phyloP scores from a whole-genome alignment of 768 basidiomycete genomes.

The Lyophyllum semitale region DNA sequence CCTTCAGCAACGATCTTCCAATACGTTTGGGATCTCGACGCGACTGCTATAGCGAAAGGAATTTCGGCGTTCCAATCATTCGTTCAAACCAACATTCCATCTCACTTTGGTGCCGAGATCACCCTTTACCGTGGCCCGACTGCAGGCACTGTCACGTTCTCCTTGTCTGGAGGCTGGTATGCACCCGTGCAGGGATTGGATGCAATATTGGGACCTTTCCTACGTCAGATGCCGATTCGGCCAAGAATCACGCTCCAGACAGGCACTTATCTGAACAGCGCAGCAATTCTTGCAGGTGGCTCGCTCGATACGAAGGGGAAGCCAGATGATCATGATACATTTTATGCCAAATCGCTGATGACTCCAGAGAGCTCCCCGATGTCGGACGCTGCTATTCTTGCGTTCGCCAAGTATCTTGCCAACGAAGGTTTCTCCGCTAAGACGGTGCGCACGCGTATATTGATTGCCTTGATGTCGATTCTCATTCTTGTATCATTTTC shows the following conservation, averaged over 20 bases:
- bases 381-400: constrained; percentile 28
- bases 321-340: constrained; percentile 28
- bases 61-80: constrained; percentile 38
- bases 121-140: constrained; percentile 28
- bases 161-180: constrained; percentile 31
- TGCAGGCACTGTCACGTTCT: constrained; percentile 29
- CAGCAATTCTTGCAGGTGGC: constrained; percentile 12
- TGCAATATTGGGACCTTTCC: constrained; percentile 13
- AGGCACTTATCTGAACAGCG: constrained; percentile 22
- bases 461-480: background rate
- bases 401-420: constrained; percentile 37
- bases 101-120: constrained; percentile 35
- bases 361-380: constrained; percentile 30
- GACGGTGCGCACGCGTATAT: constrained; percentile 26
- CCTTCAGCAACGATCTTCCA: constrained; percentile 20
- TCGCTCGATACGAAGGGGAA: constrained; percentile 23
- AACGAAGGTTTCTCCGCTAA: constrained; percentile 31
- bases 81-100: constrained; percentile 31
- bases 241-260: constrained; percentile 5
- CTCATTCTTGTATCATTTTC: background rate
- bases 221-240: constrained; percentile 13
- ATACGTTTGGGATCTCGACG: constrained; percentile 39
- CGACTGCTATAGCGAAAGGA: constrained; percentile 29
- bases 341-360: constrained; percentile 37
- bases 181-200: constrained; percentile 9